Percentiles rank a stretch among this genome's conserved stretches.
These are phyloP conservation scores for Trapa bicornis DNA, from an alignment of 345 rosid genomes.

Conservation along the genomic window DNA sequence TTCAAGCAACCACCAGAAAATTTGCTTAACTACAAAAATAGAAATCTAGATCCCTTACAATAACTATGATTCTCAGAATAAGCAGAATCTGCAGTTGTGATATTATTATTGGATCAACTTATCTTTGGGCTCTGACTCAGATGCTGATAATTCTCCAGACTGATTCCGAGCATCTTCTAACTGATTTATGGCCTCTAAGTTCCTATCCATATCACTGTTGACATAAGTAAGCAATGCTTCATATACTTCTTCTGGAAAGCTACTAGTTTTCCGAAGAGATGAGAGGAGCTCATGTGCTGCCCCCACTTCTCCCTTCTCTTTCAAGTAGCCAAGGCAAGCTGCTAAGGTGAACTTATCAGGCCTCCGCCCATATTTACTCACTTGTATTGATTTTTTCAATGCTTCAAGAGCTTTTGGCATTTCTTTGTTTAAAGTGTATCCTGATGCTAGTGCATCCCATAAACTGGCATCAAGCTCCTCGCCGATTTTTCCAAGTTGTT, in stretches of 20 bases:
- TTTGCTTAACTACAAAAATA: no score
- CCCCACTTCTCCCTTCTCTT: constrained; percentile 11
- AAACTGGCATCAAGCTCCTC: not conserved
- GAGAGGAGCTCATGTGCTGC: constrained; percentile 11
- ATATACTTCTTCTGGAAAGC: not conserved
- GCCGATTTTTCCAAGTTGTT: constrained; percentile 9
- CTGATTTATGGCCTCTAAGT: not conserved
- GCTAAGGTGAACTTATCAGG: constrained; percentile 9
- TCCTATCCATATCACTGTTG: not conserved
- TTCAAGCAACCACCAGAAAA: no score
- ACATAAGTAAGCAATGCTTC: not conserved
- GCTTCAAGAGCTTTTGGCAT: constrained; percentile 11
- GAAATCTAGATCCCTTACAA: no score
- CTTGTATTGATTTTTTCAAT: constrained; percentile 9
- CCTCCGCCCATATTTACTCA: constrained; percentile 7
- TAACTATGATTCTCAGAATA: not conserved
- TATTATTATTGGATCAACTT: not conserved
- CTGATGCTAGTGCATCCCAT: constrained; percentile 7
- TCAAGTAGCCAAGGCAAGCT: constrained; percentile 17
- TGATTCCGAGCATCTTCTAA: not conserved
- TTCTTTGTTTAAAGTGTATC: constrained; percentile 1
- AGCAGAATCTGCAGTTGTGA: not conserved
- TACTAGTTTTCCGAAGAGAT: not conserved
- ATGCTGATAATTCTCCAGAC: not conserved
- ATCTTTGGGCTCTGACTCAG: not conserved